Evolutionary conservation across 2,329 filamentous ascomycete species (phyloP), one percentile per base, ranked within the genome.

Genomic region (Neopestalotiopsis sp.): DNA sequence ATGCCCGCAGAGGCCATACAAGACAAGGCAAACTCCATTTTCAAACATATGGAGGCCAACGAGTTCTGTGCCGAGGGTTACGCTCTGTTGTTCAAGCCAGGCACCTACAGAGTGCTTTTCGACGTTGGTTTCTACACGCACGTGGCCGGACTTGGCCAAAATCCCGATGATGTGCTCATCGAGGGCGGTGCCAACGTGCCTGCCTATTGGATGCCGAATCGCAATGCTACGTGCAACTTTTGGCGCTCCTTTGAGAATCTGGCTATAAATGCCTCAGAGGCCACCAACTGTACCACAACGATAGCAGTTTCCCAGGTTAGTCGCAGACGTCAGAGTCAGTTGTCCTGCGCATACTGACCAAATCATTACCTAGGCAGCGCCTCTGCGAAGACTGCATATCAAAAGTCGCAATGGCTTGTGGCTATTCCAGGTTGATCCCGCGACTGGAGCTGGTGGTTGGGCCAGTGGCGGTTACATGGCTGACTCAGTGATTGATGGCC

Each of bases 181-280:
- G 71, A 77, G 1, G 77, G 77, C n/a, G 77, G 77, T 12, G 76
- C 71, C 34, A 79, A 79, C 56, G 77, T 79, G 12, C 77, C 77
- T 9, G 77, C 77, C 6, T 77, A 78, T 69, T 79, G 77, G 77
- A 78, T 79, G 77, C 76, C 77, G 13, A 74, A 75, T 63, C 74
- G 75, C n/a, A 79, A 79, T 57, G 77, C 77, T 17, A 79, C 77
- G 4, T 78, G 77, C 67, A 79, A 79, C 62, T 79, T 79, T 67
- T 79, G 77, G 77, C 72, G 77, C 17, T 71, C 76, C 4, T 77
- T 75, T 20, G 77, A 79, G 72, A 79, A 79, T 64, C 74, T 79
- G 56, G 74, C 77, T 20, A 72, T 79, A 56, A 75, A 76, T 40
- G 77, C 77, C 4, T 78, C 76, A 9, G 69, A 70, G 3, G 76